Base-by-base conservation (phyloP, 2,329 filamentous ascomycete species). In the Knoxdaviesia capensis region DNA sequence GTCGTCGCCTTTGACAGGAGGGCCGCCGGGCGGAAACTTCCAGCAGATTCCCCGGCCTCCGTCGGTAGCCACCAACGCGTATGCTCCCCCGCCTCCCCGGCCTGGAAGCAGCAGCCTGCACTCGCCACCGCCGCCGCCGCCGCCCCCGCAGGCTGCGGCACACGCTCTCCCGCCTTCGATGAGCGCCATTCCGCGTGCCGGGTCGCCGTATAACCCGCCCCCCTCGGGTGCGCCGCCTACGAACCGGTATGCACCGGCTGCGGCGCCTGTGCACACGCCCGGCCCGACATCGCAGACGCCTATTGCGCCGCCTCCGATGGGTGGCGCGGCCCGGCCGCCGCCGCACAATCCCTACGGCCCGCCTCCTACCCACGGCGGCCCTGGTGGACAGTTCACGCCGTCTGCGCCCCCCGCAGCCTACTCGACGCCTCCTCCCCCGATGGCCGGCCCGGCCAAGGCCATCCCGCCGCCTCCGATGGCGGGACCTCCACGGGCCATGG, bases 201-300 rank as follows among this genome's bases (percentile, higher is more conserved):
- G 80, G 5, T 94, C 87, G 30, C 87, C 87, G 5, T 94, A 94
- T 59, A 85, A 87, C 52, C 74, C 80, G 34, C 42, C 42, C 31
- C 81, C 87, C 42, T 82, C 83, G 6, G 64, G 77, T 31, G 65
- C 74, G 5, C 77, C 82, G n/a, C 73, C 79, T 5, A 70, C 75
- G 7, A 84, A 75, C 61, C 68, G 84, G 52, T 92, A 92, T 56
- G 77, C 82, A 9, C 80, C 81, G 8, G 41, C 44, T 5, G 36
- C 79, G 38, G 62, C 71, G 10, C 55, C 69, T 28, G 73, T 77
- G 52, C 62, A 61, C 40, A 56, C 61, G 47, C 54, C 62, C 42
- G 62, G 28, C 40, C 8, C 8, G 20, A 20, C 20, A 20, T 20
- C 20, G 20, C 20, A 20, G 20, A 20, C 38, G 6, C 34, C 34